Base-by-base conservation (phyloP, 805 yeast species). In the Kodamaea restingae region DNA sequence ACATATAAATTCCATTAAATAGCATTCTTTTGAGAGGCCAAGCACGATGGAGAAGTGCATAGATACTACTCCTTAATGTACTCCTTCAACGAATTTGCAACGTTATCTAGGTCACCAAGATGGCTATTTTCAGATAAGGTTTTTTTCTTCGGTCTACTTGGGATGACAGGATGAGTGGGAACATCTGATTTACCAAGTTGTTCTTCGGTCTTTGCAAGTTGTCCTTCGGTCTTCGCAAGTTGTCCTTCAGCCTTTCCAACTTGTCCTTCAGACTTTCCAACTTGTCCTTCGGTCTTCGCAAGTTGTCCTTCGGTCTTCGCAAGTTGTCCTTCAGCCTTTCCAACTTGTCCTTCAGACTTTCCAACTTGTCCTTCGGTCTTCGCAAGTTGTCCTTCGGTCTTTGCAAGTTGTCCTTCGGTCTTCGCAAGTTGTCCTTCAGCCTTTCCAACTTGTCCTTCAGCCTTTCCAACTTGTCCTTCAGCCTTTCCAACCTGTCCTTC, bases 291-390 rank as follows among this genome's bases (percentile, higher is more conserved):
- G 11, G 32, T 17, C 21, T 30, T 30, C 5, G 18, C 21, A 17
- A 30, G 4, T 15, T 15, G 12, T 5, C 32, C 32, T 30, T 30
- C 32, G 10, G 32, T 20, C 32, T 30, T 30, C 4, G 9, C 32
- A 15, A 30, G 21, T 15, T 7, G 12, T 6, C 32, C 32, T 10
- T 30, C 32, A 18, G 32, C 8, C 22, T 20, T 20, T 6, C 22
- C 22, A 17, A 30, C 4, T 7, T 30, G 8, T 5, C 21, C 21
- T 17, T 30, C 32, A 18, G 21, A 8, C 32, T 30, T 30, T 30
- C 32, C 32, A 30, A 30, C 21, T 6, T 30, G 20, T 5, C 32
- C 32, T 18, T 30, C 32, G 4, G 32, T 11, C 32, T 30, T 30
- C 7, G 18, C 32, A 8, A 30, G 7, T 18, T 30, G 32, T 4